Evolutionary conservation across 2,329 filamentous ascomycete species (phyloP), one percentile per base, ranked within the genome.

Genomic region (Didymella glomerata): DNA sequence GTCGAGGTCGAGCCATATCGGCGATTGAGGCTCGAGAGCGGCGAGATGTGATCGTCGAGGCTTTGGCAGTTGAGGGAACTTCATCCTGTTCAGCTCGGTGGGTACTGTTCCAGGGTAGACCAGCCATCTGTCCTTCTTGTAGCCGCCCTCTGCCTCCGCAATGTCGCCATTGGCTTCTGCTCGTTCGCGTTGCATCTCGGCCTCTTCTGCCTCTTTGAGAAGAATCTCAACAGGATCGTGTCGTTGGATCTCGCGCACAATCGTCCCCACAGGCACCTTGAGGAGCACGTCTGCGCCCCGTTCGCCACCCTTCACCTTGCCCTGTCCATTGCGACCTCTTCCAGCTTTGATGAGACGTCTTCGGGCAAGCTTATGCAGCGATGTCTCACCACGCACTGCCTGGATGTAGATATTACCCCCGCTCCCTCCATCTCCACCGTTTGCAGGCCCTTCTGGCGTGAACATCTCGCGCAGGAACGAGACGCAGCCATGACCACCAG

Each of bases 381-480:
- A 97, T 0, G 93, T 98, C 78, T 98, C 91, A 59, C 93, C 92
- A 54, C 90, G 88, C 1, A 96, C 88, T 8, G 95, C 93, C 78
- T 98, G 94, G 57, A 99, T 96, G 76, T 96, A 98, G 66, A 99
- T 83, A 69, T 90, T 96, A 38, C 95, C 95, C 62, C 95, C 95
- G 55, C 88, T 90, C 4, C 95, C 95, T 41, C 95, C 95, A 74
- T 99, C 93, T 60, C 95, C 95, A 48, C 95, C 95, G 76, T 99
- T 98, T 10, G 95, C 87, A 11, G 95, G 95, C 0, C 95, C 95
- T 64, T 96, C 89, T 44, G 89, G 86, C 28, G 97, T 84, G 77
- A 91, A 98, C 63, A 94, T 94, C 71, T 99, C 95, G 20, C 94
- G 89, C 42, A 96, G 81, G 75, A 98, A 99, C 0, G 95, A 95